Evolutionary conservation across 1,284 basidiomycete species (phyloP).

Genomic region (Wallemia hederae): DNA sequence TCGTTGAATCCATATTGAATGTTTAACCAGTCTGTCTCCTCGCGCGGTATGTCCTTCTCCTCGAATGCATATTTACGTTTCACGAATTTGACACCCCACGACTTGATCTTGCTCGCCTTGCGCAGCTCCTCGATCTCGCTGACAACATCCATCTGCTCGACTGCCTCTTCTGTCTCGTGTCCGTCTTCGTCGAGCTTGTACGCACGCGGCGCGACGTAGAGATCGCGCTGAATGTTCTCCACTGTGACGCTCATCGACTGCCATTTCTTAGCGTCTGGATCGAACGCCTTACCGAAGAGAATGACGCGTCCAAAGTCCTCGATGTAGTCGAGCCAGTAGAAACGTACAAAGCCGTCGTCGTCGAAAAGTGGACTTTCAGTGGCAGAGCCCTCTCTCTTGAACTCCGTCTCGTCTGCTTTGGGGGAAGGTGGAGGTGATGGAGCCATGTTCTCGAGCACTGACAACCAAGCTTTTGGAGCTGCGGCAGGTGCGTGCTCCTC

Average conservation of each 20-base stretch:
- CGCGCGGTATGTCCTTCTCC: conserved; percentile 46
- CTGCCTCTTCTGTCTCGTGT: conserved; percentile 44
- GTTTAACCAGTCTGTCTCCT: conserved; percentile 67
- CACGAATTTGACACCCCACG: conserved; percentile 49
- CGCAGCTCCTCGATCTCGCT: conserved; percentile 58
- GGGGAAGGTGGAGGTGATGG: conserved; percentile 23
- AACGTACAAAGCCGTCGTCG: conserved; percentile 48
- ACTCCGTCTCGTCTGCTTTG: conserved; percentile 17
- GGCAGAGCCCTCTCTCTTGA: conserved; percentile 3
- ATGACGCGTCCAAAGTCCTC: conserved; percentile 43
- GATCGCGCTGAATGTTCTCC: conserved; percentile 58
- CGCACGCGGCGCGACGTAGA: conserved; percentile 67
- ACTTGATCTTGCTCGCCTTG: conserved; percentile 40
- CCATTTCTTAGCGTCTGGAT: conserved; percentile 23
- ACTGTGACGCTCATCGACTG: conserved; percentile 70
- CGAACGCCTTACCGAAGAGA: conserved; percentile 62
- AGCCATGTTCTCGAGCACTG: conserved; percentile 28
- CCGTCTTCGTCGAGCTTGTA: conserved; percentile 25
- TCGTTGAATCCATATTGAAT: conserved; percentile 35
- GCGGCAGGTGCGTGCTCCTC: background rate
- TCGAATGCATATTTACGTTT: conserved; percentile 82
- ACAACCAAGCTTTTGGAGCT: conserved; percentile 36
- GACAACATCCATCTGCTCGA: conserved; percentile 39
- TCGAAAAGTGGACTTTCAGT: conserved; percentile 28
- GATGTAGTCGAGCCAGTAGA: conserved; percentile 81